Evolutionary conservation across 805 yeast genomes (phyloP).

Genomic region (Jamesozyma rosinii): DNA sequence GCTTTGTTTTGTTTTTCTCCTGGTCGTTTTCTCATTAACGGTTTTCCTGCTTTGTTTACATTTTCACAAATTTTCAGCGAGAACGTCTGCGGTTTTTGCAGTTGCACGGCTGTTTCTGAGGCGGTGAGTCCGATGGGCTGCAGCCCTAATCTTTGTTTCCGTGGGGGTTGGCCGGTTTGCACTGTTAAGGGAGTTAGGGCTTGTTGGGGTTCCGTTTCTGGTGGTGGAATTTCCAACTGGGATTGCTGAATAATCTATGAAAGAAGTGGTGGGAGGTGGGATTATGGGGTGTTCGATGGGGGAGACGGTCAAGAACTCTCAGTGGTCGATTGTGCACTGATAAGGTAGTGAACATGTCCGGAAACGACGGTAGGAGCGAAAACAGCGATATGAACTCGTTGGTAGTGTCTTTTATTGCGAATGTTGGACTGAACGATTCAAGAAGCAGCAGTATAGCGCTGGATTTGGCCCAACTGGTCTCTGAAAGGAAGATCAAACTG

Average conservation of each 20-base stretch:
- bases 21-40: not conserved
- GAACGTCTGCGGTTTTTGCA: not conserved
- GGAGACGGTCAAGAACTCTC: no score
- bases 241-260: no score
- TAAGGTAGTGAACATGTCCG: no score
- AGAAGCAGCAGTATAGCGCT: conserved; percentile 25
- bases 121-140: not conserved
- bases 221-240: no score
- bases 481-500: conserved; percentile 28
- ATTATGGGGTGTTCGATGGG: no score
- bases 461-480: conserved; percentile 24
- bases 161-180: not conserved
- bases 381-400: conserved; percentile 6
- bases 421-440: conserved; percentile 30
- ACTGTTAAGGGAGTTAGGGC: not conserved
- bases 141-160: not conserved
- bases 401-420: conserved; percentile 32
- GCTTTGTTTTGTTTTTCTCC: conserved; percentile 1
- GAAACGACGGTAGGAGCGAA: no score
- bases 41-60: not conserved
- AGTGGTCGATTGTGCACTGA: no score
- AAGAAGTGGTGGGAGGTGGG: no score
- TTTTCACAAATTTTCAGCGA: not conserved
- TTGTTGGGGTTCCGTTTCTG: no score
- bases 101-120: not conserved